These are phyloP conservation scores for Toxicodendron radicans DNA, from an alignment of 345 rosid genomes.

Conservation along the genomic window DNA sequence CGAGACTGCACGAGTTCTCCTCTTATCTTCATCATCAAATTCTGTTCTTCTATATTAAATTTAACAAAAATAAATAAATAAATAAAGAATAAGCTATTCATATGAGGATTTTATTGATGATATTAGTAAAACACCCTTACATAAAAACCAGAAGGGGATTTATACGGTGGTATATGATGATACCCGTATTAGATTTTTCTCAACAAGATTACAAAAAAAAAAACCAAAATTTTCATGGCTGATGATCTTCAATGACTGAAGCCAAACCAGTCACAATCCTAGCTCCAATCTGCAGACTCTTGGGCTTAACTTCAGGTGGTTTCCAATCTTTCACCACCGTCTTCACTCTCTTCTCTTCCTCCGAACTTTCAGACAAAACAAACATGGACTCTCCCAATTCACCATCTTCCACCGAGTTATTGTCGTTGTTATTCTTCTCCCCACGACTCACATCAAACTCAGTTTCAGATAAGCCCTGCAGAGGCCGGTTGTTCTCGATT, in stretches of 20 bases:
- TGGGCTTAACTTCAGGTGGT: constrained; percentile 49
- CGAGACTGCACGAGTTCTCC: constrained; percentile 37
- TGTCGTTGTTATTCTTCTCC: background rate
- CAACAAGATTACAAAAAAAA: background rate
- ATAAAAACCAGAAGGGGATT: constrained; percentile 47
- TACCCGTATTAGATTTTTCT: constrained; percentile 21
- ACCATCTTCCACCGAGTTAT: constrained; percentile 17
- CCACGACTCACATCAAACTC: constrained; percentile 4
- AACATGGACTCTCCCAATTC: constrained; percentile 25
- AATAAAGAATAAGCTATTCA: background rate
- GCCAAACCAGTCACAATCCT: constrained; percentile 61
- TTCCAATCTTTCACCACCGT: constrained; percentile 32
- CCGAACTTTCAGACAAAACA: constrained; percentile 26
- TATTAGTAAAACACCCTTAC: constrained; percentile 48
- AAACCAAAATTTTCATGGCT: constrained; percentile 19
- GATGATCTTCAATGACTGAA: constrained; percentile 39
- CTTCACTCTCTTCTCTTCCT: constrained; percentile 29
- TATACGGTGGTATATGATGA: constrained; percentile 17
- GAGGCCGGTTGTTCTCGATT: constrained; percentile 24
- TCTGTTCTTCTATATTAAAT: constrained; percentile 10
- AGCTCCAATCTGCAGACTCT: constrained; percentile 37
- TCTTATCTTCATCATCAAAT: constrained; percentile 18
- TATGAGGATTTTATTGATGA: constrained; percentile 29
- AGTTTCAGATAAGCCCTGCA: constrained; percentile 14
- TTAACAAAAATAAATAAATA: background rate